Conservation (phyloP, 1,284 basidiomycete genomes). For the Naganishia albida region DNA sequence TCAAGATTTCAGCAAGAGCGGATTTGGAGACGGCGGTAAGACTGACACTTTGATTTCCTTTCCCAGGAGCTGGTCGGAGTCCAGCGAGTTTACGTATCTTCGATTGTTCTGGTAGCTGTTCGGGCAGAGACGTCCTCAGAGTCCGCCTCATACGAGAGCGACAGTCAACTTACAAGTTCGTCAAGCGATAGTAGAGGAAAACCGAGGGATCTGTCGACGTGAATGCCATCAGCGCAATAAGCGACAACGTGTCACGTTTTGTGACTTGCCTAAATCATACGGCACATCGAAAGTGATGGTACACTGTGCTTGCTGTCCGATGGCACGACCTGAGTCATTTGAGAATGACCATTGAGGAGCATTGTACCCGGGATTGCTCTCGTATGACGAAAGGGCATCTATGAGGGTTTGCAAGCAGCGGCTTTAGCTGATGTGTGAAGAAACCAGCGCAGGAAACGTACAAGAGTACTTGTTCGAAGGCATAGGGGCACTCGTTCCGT, state of each 20-base stretch:
- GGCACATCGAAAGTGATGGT: conserved; percentile 79
- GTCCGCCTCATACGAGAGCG: neutral
- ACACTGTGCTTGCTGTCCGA: conserved; percentile 64
- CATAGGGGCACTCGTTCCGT: conserved; percentile 61
- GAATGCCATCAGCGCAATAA: neutral
- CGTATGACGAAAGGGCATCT: conserved; percentile 58
- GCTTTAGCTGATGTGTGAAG: neutral
- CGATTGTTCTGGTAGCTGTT: conserved; percentile 92
- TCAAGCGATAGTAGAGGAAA: conserved; percentile 95
- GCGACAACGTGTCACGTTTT: no score
- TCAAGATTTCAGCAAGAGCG: no score
- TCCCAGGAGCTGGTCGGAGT: conserved; percentile 83
- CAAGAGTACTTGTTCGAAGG: conserved; percentile 71
- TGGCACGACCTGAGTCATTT: conserved; percentile 54
- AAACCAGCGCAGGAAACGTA: conserved; percentile 39
- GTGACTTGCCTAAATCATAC: conserved; percentile 61
- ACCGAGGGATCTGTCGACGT: conserved; percentile 62
- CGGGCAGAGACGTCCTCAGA: neutral
- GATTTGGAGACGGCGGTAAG: conserved; percentile 49
- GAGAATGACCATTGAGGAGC: conserved; percentile 69
- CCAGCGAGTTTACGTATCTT: conserved; percentile 90
- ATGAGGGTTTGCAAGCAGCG: conserved; percentile 19
- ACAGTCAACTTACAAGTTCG: conserved; percentile 64
- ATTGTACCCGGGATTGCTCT: conserved; percentile 57
- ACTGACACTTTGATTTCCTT: conserved; percentile 53